phyloP scores from a whole-genome alignment of 768 basidiomycete species.

The Mrakia frigida region DNA sequence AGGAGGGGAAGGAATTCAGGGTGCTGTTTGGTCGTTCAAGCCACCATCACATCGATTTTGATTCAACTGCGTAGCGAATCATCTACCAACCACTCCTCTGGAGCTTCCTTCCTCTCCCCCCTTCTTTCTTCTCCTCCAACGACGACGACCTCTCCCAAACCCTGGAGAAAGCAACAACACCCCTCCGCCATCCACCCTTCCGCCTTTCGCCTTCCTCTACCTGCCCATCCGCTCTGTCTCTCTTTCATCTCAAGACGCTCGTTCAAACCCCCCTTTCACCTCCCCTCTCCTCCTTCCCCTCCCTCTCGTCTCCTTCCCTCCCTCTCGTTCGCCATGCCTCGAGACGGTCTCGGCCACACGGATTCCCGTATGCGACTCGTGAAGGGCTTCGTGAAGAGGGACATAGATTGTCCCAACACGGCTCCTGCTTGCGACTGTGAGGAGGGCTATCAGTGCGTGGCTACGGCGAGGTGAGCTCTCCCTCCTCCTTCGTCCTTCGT shows the following conservation, averaged over 20 bases:
- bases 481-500: too few relatives aligned
- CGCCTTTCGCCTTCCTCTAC: too few relatives aligned
- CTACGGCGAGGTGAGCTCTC: conserved; percentile 23
- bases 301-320: not conserved
- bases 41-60: too few relatives aligned
- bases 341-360: not conserved
- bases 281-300: not conserved
- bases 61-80: too few relatives aligned
- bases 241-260: too few relatives aligned
- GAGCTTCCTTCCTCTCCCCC: not conserved
- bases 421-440: conserved; percentile 25
- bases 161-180: not conserved
- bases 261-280: not conserved
- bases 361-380: not conserved
- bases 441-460: conserved; percentile 20
- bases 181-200: not conserved
- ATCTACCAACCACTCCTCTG: too few relatives aligned
- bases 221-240: not conserved
- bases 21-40: too few relatives aligned
- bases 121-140: not conserved
- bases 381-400: not conserved
- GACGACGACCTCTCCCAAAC: not conserved
- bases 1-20: too few relatives aligned
- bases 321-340: not conserved
- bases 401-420: conserved; percentile 28